Base-by-base conservation (phyloP, 2,329 filamentous ascomycete genomes). In the Cercospora berteroae region DNA sequence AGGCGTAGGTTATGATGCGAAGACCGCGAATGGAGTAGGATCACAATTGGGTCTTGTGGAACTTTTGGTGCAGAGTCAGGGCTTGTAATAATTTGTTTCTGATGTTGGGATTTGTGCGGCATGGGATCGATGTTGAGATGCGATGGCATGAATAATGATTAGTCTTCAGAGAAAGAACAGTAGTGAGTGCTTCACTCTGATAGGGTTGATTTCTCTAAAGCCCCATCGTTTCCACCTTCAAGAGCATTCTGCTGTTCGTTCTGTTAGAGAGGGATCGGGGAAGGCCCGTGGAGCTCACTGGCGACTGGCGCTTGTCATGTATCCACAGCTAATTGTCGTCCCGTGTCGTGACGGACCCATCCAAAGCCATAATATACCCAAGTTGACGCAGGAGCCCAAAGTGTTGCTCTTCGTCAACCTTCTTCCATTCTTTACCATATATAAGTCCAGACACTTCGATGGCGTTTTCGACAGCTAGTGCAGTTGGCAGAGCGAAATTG, bases 21-120 rank as follows among this genome's bases (percentile, higher is more conserved):
- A 52, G 8, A 63, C 20, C 12, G 48, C 48, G 3, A 58, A 36
- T 23, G 60, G 60, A 5, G 33, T 63, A 0, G 60, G 60, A 42
- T 48, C 48, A 9, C 60, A 63, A 16, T 44, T 63, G 60, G 60
- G 29, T 7, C 44, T 56, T 33, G 60, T 63, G 33, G 60, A 63
- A 4, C 31, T 56, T 16, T 13, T 63, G n/a, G 20, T 63, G n/a
- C 60, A 63, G 48, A 36, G 55, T 12, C 9, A 33, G 55, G n/a
- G 27, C 2, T 31, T 58, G 55, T 29, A 16, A 55, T 55, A 23
- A 9, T 27, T 29, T 13, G 20, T n/a, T 55, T 13, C 20, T 27
- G 48, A 55, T 55, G 5, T n/a, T 7, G 12, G 23, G 4, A 25
- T 50, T 7, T 23, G 18, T 50, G 44, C 5, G 20, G 44, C 18